Evolutionary conservation across 345 rosid genomes (phyloP), one percentile per base, ranked within the genome.

Genomic region (Arabidopsis arenosa): DNA sequence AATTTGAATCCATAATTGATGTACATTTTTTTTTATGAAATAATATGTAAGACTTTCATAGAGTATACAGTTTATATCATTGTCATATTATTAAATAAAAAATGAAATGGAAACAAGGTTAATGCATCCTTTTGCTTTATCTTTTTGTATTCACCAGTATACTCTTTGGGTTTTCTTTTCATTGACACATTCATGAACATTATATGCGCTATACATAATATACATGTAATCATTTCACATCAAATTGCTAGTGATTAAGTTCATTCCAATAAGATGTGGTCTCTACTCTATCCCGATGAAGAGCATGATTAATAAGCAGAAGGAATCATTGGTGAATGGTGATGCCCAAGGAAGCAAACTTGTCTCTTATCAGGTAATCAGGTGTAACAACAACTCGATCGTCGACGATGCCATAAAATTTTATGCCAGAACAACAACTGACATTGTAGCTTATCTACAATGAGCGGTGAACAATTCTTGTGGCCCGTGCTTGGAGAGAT

Each of bases 121-220:
- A 32, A 45, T 59, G 67, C n/a, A 47, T 21, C 23, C 1, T 33
- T 18, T 36, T 45, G 45, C 66, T 58, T 58, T 18, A 45, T 26
- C 13, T 52, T 66, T 49, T 66, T 5, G 12, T 57, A 13, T 15
- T 30, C 11, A 41, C 17, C 54, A 54, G 7, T 69, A 15, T 32
- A 44, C 66, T 70, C 45, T 44, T 11, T 58, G 23, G 36, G 33
- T 47, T 70, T 70, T 13, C n/a, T 28, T 69, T 21, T 8, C 6
- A 13, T 18, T 52, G 43, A 37, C 49, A 45, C 3, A 5, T 30
- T 51, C 28, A 48, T 48, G 23, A 17, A 48, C 53, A 47, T 28
- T 28, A 23, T 15, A 17, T 15, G 21, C 54, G 3, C 51, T 45
- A 15, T 6, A n/a, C 21, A 18, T 18, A 18, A 18, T 18, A 18